phyloP scores from a whole-genome alignment of 306 rosid genomes.

The Trifolium repens region DNA sequence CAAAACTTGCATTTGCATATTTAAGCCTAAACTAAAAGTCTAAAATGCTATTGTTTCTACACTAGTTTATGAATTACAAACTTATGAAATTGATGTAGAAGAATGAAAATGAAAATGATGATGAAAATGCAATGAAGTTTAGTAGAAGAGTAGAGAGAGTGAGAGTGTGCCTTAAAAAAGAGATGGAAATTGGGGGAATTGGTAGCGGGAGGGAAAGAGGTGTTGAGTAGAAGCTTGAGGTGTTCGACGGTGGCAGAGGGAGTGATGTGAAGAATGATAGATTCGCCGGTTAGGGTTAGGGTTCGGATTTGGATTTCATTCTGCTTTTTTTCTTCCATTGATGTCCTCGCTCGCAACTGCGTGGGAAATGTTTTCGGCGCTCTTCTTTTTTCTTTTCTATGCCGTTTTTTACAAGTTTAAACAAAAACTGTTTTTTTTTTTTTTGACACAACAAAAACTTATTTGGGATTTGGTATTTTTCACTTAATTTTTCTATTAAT shows the following conservation, averaged over 20 bases:
- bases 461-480: too few relatives aligned
- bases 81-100: neutral
- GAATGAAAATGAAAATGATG: neutral
- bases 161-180: slow-evolving; percentile 62
- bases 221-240: slow-evolving; percentile 74
- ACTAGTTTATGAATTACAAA: neutral
- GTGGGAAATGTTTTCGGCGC: slow-evolving; percentile 19
- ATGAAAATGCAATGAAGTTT: neutral
- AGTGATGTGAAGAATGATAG: slow-evolving; percentile 55
- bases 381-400: slow-evolving; percentile 1
- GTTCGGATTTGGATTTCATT: slow-evolving; percentile 64
- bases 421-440: too few relatives aligned
- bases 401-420: neutral
- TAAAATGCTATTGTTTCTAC: neutral
- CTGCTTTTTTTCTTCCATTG: slow-evolving; percentile 45
- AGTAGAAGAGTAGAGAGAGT: neutral
- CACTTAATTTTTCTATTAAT: too few relatives aligned
- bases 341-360: neutral
- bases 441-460: too few relatives aligned
- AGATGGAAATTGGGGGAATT: slow-evolving; percentile 75
- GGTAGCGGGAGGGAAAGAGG: slow-evolving; percentile 62
- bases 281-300: slow-evolving; percentile 72
- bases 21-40: too few relatives aligned
- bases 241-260: slow-evolving; percentile 49
- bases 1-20: too few relatives aligned